Percentiles rank a stretch among this genome's conserved stretches.
phyloP scores from a whole-genome alignment of 192 early-diverging fungal species.

The Anaeromyces robustus region DNA sequence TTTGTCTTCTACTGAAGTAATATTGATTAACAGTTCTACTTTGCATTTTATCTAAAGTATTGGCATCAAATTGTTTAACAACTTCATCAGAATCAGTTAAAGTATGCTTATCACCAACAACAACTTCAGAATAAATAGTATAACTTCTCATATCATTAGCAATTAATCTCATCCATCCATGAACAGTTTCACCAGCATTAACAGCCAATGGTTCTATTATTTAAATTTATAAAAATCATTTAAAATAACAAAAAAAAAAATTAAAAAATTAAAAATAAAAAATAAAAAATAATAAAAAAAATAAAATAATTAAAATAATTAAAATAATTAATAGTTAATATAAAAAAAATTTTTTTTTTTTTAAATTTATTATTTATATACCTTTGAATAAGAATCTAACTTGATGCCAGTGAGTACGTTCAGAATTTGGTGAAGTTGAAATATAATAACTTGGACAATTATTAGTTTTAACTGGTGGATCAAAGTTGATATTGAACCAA shows the following conservation, averaged over 20 bases:
- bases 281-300: no score
- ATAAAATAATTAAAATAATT: no score
- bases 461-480: slow-evolving; percentile 24
- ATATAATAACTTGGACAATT: slow-evolving; percentile 50
- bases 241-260: background rate
- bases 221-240: background rate
- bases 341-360: no score
- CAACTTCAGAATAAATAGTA: slow-evolving; percentile 60
- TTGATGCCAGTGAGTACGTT: slow-evolving; percentile 89
- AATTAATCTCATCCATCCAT: slow-evolving; percentile 69
- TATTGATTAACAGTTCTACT: background rate
- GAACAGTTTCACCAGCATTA: slow-evolving; percentile 72
- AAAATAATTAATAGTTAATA: no score
- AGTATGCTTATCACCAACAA: slow-evolving; percentile 22
- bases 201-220: slow-evolving; percentile 73
- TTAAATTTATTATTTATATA: background rate
- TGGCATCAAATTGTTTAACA: background rate
- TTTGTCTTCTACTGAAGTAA: background rate
- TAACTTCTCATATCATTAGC: slow-evolving; percentile 89
- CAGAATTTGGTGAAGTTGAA: slow-evolving; percentile 69
- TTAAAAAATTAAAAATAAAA: no score
- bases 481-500: slow-evolving; percentile 90
- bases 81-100: slow-evolving; percentile 3
- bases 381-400: slow-evolving; percentile 72
- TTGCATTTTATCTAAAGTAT: background rate